These are phyloP conservation scores for Artemisia annua DNA, from an alignment of 129 eudicot species.

Conservation along the genomic window DNA sequence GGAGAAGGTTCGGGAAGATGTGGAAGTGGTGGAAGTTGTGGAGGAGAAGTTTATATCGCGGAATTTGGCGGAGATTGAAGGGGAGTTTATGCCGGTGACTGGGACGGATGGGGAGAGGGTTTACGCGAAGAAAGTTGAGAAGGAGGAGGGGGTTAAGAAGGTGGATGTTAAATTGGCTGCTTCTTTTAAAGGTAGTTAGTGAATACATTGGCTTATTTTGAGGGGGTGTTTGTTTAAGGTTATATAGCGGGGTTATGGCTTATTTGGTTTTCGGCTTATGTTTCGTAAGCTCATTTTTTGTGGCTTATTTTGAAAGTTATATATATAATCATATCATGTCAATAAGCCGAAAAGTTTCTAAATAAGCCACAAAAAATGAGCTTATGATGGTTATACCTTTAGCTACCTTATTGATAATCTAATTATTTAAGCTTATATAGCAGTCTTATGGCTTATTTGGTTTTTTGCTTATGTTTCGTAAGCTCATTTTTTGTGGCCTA, in stretches of 20 bases:
- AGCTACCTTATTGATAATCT: too few species aligned
- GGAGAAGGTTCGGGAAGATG: background rate
- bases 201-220: background rate
- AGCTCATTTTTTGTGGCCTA: too few species aligned
- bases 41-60: slow-evolving; percentile 62
- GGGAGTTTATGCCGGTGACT: slow-evolving; percentile 87
- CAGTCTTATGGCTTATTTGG: background rate
- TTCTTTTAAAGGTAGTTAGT: slow-evolving; percentile 45
- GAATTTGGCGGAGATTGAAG: slow-evolving; percentile 69
- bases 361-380: too few species aligned
- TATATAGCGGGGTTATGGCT: background rate
- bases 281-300: too few species aligned
- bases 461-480: too few species aligned
- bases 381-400: too few species aligned
- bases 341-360: too few species aligned
- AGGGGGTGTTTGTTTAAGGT: background rate
- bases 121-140: slow-evolving; percentile 62
- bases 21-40: slow-evolving; percentile 25
- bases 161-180: slow-evolving; percentile 31
- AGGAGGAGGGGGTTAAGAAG: slow-evolving; percentile 36
- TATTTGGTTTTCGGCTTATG: too few species aligned
- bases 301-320: too few species aligned
- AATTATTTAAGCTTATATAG: background rate
- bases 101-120: slow-evolving; percentile 87
- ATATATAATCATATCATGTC: too few species aligned